These are phyloP conservation scores for Hyaloscypha bicolor DNA, from an alignment of 495 filamentous ascomycete species.

Conservation along the genomic window DNA sequence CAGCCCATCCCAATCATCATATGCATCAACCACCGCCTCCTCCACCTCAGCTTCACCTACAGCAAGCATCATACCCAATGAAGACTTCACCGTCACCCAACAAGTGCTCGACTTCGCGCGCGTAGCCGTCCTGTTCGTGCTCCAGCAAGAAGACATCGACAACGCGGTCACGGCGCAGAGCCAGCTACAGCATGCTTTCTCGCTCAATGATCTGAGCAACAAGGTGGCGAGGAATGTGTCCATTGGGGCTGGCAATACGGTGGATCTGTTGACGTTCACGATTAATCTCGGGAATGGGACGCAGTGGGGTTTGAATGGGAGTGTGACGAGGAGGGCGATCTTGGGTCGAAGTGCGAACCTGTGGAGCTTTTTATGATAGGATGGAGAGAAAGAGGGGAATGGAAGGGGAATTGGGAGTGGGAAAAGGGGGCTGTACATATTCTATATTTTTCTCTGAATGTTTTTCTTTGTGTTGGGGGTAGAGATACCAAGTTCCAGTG, in stretches of 20 bases:
- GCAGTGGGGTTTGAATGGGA: constrained; percentile 1
- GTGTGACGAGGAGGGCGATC: background rate
- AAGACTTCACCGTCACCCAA: constrained; percentile 42
- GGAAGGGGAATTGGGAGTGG: background rate
- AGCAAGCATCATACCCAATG: constrained; percentile 26
- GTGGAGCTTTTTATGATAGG: background rate
- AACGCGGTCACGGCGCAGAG: constrained; percentile 59
- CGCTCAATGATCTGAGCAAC: constrained; percentile 43
- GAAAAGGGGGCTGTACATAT: background rate
- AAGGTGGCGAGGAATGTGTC: constrained; percentile 34
- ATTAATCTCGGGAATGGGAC: constrained; percentile 39
- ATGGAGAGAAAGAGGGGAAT: no score
- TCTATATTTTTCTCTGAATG: background rate
- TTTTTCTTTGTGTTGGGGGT: background rate
- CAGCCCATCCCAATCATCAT: constrained; percentile 19
- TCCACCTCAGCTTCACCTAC: constrained; percentile 11
- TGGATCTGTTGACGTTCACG: constrained; percentile 48
- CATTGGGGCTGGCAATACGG: constrained; percentile 45
- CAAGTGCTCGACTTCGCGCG: constrained; percentile 68
- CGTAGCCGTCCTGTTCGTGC: constrained; percentile 61
- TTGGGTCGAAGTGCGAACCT: background rate
- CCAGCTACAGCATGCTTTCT: constrained; percentile 47
- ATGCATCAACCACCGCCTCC: constrained; percentile 30
- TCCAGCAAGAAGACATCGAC: constrained; percentile 55
- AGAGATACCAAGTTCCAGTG: background rate